A percentile compares a stretch with the other conserved stretches of the same genome.
These are phyloP conservation scores for Saccharomyces hybrid DNA, from an alignment of 1,139 yeast genomes.

Conservation along the genomic window DNA sequence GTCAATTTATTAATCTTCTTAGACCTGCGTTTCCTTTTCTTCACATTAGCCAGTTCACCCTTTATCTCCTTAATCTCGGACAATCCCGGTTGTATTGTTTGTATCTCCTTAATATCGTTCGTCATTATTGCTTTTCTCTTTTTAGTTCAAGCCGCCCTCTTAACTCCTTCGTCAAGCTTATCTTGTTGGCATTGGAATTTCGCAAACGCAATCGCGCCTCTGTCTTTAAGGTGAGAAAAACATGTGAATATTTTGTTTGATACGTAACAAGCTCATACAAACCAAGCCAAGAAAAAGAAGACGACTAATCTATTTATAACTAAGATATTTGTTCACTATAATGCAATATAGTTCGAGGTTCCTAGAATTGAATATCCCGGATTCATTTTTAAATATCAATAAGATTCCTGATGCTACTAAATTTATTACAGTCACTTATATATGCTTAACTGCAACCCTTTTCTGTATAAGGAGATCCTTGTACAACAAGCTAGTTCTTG, in stretches of 20 bases:
- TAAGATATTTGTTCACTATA: not conserved
- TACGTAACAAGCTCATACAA: not conserved
- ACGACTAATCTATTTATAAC: not conserved
- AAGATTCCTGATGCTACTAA: conserved; percentile 39
- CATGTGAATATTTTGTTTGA: not conserved
- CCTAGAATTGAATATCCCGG: conserved; percentile 20
- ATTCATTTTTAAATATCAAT: conserved; percentile 11
- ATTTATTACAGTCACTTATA: conserved; percentile 28
- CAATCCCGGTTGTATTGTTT: not conserved
- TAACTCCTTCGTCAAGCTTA: not conserved
- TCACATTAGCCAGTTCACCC: not conserved
- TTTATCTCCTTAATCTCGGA: not conserved
- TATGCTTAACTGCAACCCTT: conserved; percentile 30
- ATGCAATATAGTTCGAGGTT: conserved; percentile 17
- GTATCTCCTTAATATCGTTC: not conserved
- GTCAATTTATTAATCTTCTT: conserved; percentile 25
- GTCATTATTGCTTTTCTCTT: not conserved
- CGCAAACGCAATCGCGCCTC: not conserved
- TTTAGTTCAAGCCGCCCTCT: not conserved
- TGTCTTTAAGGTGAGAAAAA: not conserved
- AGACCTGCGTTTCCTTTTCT: conserved; percentile 14
- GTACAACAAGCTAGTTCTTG: conserved; percentile 17
- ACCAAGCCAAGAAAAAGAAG: not conserved
- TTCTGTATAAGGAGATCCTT: conserved; percentile 29
- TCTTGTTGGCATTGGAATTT: not conserved